Evolutionary conservation across 495 filamentous ascomycete genomes (phyloP), one percentile per base, ranked within the genome.

Genomic region (Thermothielavioides terrestris): DNA sequence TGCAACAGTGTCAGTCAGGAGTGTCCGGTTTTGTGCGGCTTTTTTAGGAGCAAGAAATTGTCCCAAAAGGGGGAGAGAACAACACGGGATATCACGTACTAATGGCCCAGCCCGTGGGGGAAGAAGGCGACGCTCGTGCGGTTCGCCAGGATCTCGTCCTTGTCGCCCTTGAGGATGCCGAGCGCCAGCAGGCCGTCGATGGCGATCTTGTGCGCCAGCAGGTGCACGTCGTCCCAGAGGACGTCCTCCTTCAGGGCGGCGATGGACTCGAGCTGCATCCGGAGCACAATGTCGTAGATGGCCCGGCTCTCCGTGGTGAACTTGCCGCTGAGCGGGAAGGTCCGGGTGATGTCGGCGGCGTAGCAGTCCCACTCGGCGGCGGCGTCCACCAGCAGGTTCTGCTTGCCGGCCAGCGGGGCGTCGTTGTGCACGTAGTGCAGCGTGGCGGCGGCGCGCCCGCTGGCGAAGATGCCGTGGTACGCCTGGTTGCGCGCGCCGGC

Each of bases 81-180:
- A n/a, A n/a, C n/a, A n/a, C n/a, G n/a, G n/a, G n/a, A n/a, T n/a
- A n/a, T n/a, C n/a, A n/a, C n/a, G n/a, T n/a, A n/a, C n/a, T 94
- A 91, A 63, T 96, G 89, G 0, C 90, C 90, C 4, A 96, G 73
- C 6, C 90, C 90, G 61, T 96, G 90, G 4, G 90, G 90, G 62
- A 95, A 85, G 72, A 96, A 96, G 6, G 89, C 88, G 2, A 84
- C 82, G 54, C 84, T 90, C 32, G 86, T 83, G 36, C 88, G 71
- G 41, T 74, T 76, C 28, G 79, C 77, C 55, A 94, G 74, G 42
- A 96, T 79, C 53, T 89, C 86, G 10, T 86, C 78, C 23, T 69
- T 72, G 17, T 78, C 70, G 20, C 81, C 81, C 50, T 80, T 75
- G 32, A 96, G 66, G 42, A 96, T 85, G 0, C 88, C 89, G 7